Evolutionary conservation across 2,329 filamentous ascomycete species (phyloP).

Genomic region (Tolypocladium guangdongense): DNA sequence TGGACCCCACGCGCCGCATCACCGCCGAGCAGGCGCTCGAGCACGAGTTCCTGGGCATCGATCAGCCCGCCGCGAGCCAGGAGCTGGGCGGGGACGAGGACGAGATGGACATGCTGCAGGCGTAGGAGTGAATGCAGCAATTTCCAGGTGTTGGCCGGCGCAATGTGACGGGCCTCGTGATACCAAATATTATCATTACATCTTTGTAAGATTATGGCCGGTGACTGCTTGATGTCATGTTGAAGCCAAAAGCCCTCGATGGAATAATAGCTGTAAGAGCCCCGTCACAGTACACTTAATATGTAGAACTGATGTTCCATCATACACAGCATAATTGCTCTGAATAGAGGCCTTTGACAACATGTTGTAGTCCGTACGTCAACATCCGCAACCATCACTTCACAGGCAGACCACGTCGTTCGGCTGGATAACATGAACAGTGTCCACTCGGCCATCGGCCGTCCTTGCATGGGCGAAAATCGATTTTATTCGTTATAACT

Average conservation of each 20-base stretch:
- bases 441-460: neutral
- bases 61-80: constrained; percentile 14
- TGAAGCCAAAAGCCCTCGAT: neutral
- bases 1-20: constrained; percentile 64
- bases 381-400: neutral
- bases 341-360: too few species aligned
- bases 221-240: neutral
- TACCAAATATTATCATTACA: neutral
- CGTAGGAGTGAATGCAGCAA: constrained; percentile 7
- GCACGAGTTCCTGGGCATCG: constrained; percentile 54
- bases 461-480: constrained; percentile 20
- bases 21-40: constrained; percentile 63
- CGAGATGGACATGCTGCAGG: constrained; percentile 40
- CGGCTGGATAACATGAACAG: neutral
- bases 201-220: neutral
- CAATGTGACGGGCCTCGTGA: neutral
- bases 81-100: constrained; percentile 32
- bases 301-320: too few species aligned
- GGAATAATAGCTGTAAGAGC: neutral
- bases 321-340: too few species aligned
- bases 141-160: neutral
- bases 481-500: constrained; percentile 30
- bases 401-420: neutral
- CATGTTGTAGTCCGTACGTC: too few species aligned
- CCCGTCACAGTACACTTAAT: neutral